These are phyloP conservation scores for Russula virescens DNA, from an alignment of 768 basidiomycete species.

Conservation along the genomic window DNA sequence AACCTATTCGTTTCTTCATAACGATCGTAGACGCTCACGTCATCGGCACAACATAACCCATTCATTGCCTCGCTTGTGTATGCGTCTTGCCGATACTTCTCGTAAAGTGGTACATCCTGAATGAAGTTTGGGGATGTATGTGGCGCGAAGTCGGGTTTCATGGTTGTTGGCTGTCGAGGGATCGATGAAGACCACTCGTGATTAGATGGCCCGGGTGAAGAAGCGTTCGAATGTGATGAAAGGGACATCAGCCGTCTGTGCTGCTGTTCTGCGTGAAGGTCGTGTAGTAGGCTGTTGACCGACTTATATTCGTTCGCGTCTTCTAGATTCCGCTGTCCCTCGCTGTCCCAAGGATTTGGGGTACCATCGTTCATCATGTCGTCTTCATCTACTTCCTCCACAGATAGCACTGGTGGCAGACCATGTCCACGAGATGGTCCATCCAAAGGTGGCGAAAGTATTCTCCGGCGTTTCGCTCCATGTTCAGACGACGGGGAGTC, in stretches of 20 bases:
- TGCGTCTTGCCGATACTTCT: background rate
- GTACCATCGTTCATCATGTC: conserved; percentile 17
- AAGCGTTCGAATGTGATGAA: background rate
- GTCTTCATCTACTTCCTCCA: conserved; percentile 32
- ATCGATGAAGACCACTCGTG: background rate
- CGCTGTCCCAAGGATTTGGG: background rate
- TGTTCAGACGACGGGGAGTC: conserved; percentile 32
- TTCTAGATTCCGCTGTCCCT: conserved; percentile 7
- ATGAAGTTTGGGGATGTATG: background rate
- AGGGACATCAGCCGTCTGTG: conserved; percentile 48
- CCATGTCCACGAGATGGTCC: conserved; percentile 47
- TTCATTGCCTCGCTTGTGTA: background rate
- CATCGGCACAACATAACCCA: conserved; percentile 5
- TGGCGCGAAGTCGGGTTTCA: background rate
- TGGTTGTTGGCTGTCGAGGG: background rate
- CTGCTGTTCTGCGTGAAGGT: conserved; percentile 63
- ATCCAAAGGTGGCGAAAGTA: conserved; percentile 47
- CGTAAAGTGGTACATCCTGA: background rate
- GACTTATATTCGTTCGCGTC: conserved; percentile 44
- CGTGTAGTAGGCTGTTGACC: conserved; percentile 60
- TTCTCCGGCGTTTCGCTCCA: conserved; percentile 49
- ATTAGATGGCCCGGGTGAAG: conserved; percentile 3
- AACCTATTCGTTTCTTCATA: conserved; percentile 67
- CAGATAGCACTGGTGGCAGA: background rate
- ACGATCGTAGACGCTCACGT: conserved; percentile 33